Conservation (phyloP, 2,329 filamentous ascomycete species). For the Conoideocrella luteorostrata region DNA sequence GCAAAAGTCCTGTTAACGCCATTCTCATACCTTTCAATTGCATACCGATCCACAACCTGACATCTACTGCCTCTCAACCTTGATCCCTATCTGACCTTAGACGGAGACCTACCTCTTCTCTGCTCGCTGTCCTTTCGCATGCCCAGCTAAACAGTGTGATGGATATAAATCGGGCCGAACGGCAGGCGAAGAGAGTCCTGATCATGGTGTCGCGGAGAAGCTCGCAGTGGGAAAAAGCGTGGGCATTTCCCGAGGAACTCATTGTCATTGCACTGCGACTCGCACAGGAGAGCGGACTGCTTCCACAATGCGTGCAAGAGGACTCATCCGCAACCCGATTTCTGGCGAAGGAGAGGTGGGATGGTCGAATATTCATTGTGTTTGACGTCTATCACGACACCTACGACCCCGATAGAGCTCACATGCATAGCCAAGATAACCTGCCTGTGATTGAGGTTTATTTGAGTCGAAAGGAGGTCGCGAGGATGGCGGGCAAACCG, state of each 20-base stretch:
- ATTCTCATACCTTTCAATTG: no score
- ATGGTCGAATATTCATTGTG: conserved; percentile 10
- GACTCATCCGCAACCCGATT: not conserved
- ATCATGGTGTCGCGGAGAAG: no score
- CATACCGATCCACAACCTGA: no score
- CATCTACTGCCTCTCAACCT: no score
- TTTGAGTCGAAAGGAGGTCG: conserved; percentile 6
- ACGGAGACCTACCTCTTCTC: no score
- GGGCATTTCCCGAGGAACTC: not conserved
- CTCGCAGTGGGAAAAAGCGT: no score
- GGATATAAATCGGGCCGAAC: no score
- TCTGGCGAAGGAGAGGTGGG: conserved; percentile 11
- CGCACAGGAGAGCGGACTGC: not conserved
- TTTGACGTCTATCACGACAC: conserved; percentile 13
- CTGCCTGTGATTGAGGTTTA: conserved; percentile 9
- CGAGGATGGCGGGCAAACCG: conserved; percentile 3
- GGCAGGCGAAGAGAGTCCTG: no score
- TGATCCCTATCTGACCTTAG: no score
- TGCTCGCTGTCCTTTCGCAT: no score
- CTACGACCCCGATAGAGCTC: conserved; percentile 11
- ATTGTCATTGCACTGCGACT: conserved; percentile 2
- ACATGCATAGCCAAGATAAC: conserved; percentile 8
- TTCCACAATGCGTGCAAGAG: not conserved
- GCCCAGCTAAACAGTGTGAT: no score
- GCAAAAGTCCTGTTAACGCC: no score